Base-by-base conservation (phyloP, 2,329 filamentous ascomycete species). In the Diaporthe aspalathi region DNA sequence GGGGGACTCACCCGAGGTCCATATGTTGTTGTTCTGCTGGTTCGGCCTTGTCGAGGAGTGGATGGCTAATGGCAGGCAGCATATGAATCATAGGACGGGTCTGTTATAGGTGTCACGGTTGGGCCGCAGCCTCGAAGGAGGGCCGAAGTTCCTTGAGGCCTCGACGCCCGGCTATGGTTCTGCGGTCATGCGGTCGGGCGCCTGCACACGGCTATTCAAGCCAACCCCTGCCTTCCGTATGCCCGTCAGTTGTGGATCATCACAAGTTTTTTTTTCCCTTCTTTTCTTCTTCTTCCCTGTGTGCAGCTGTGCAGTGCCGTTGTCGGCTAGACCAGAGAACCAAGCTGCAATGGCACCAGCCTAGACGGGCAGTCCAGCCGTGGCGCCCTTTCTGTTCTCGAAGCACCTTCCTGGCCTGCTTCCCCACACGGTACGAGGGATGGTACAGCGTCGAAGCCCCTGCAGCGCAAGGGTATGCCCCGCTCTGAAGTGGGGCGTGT, bases 331-430 rank as follows among this genome's bases (percentile, higher is more conserved):
- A 1, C 57, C 20, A 32, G 27, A 20, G 32, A 17, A 35, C 11
- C 8, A 49, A 24, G 43, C 22, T 20, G 8, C 20, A 20, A 49
- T 63, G 60, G 60, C 60, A 63, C 60, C 60, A 63, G 60, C 60
- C 60, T 49, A 63, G 60, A 49, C 60, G 60, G 60, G 60, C 60
- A 63, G 60, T 63, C 17, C 29, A 49, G 60, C 60, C 60, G 60
- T 27, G 12, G 27, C 24, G 43, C 20, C 43, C 27, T 47, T 43
- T 63, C 60, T 63, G 43, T 63, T 63, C 60, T 63, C 60, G 60
- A 63, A 63, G 60, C 60, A 3, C 27, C 43, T 63, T 49, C 60
- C 60, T 49, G 60, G 60, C 60, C 20, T 24, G 14, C 22, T n/a
- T n/a, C n/a, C n/a, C n/a, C n/a, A n/a, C n/a, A n/a, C n/a, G n/a